Evolutionary conservation across 805 yeast species (phyloP).

Genomic region (Kluyveromyces nonfermentans): DNA sequence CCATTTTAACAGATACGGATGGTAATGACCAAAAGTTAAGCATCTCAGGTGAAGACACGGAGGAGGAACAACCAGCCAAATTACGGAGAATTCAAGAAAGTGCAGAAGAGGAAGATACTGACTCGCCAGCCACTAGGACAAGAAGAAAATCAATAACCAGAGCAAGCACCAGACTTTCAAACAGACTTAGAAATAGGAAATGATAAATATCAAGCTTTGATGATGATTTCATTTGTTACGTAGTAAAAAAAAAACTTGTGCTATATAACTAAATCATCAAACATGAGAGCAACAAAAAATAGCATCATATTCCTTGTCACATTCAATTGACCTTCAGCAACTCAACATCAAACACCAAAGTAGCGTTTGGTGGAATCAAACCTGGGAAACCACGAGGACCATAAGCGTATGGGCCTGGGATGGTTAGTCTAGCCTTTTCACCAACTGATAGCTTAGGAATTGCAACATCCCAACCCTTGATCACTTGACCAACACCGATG

Average conservation of each 20-base stretch:
- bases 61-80: conserved; percentile 6
- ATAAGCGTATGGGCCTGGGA: conserved; percentile 89
- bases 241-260: not conserved
- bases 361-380: conserved; percentile 92
- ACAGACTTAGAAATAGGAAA: conserved; percentile 23
- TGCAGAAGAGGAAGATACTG: not conserved
- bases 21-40: not conserved
- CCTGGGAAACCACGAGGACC: conserved; percentile 96
- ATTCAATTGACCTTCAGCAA: conserved; percentile 39
- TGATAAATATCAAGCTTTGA: conserved; percentile 4
- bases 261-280: not conserved
- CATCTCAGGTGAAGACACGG: conserved; percentile 15
- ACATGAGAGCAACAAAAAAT: not conserved
- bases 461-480: conserved; percentile 94
- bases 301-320: not conserved
- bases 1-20: not conserved
- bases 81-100: conserved; percentile 2
- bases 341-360: conserved; percentile 80
- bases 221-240: not conserved
- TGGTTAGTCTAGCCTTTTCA: conserved; percentile 84
- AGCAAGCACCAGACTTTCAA: conserved; percentile 20
- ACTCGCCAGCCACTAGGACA: conserved; percentile 4
- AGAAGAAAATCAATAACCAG: conserved; percentile 5
- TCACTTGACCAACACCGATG: conserved; percentile 95
- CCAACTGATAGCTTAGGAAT: conserved; percentile 89